phyloP scores from a whole-genome alignment of 208 protist species.

The Acanthamoeba comandoni region DNA sequence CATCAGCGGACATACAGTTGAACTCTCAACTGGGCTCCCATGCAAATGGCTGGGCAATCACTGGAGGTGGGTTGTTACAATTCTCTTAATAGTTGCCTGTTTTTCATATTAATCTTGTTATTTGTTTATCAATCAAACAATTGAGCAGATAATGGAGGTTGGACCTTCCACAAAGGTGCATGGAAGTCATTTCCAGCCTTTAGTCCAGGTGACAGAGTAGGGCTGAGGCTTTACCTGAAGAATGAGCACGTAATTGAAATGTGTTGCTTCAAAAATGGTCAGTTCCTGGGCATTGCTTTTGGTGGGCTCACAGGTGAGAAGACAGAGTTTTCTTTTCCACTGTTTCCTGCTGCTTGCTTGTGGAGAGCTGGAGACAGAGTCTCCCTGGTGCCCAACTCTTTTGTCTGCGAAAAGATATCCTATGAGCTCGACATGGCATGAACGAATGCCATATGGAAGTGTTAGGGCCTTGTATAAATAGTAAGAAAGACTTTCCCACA shows the following conservation, averaged over 20 bases:
- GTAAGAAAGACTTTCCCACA: no score
- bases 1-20: background rate
- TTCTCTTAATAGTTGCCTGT: background rate
- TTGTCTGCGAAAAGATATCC: conserved; percentile 11
- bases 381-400: conserved; percentile 22
- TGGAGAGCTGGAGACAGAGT: conserved; percentile 13
- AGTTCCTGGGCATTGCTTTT: conserved; percentile 52
- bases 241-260: conserved; percentile 25
- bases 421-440: no score
- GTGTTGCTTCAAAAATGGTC: conserved; percentile 35
- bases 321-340: conserved; percentile 14
- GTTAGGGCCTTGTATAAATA: no score
- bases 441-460: no score
- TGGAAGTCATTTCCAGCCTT: conserved; percentile 43
- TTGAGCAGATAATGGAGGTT: conserved; percentile 2
- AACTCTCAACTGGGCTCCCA: conserved; percentile 25
- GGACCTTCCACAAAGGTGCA: conserved; percentile 17
- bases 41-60: conserved; percentile 13
- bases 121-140: background rate
- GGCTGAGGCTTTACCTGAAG: conserved; percentile 8
- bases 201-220: conserved; percentile 24
- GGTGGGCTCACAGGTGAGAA: background rate
- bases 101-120: background rate
- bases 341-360: conserved; percentile 32
- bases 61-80: background rate